Conservation (phyloP, 805 yeast genomes). For the Lipomyces yamadae region DNA sequence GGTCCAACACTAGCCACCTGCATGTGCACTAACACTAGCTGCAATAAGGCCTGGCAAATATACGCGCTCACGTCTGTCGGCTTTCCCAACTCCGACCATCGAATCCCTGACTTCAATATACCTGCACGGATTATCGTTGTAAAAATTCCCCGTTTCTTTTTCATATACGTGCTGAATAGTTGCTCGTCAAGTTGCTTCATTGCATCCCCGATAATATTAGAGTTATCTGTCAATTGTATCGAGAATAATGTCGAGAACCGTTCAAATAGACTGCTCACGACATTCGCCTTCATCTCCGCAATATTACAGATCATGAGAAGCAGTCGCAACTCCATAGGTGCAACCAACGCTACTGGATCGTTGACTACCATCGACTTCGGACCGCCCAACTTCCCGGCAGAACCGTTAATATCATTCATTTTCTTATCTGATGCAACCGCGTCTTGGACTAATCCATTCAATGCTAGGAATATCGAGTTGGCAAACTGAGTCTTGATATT, state of each 20-base stretch:
- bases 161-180: conserved; percentile 59
- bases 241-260: conserved; percentile 59
- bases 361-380: background rate
- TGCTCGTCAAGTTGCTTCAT: conserved; percentile 57
- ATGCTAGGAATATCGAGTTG: conserved; percentile 45
- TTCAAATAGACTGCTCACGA: conserved; percentile 56
- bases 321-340: conserved; percentile 56
- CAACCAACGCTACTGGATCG: background rate
- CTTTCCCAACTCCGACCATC: conserved; percentile 49
- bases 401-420: background rate
- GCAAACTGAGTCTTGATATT: conserved; percentile 48
- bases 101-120: conserved; percentile 45
- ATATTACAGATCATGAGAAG: conserved; percentile 61
- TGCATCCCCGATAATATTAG: conserved; percentile 53
- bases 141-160: conserved; percentile 53
- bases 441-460: conserved; percentile 43
- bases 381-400: background rate
- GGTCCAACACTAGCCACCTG: conserved; percentile 57
- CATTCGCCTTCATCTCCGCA: conserved; percentile 51
- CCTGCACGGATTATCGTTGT: conserved; percentile 51
- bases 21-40: conserved; percentile 58
- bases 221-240: conserved; percentile 51
- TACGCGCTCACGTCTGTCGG: conserved; percentile 53
- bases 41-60: conserved; percentile 55
- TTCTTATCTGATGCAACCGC: conserved; percentile 40